Base-by-base conservation (phyloP, 2,329 filamentous ascomycete species). In the Arthrobotrys sinensis region DNA sequence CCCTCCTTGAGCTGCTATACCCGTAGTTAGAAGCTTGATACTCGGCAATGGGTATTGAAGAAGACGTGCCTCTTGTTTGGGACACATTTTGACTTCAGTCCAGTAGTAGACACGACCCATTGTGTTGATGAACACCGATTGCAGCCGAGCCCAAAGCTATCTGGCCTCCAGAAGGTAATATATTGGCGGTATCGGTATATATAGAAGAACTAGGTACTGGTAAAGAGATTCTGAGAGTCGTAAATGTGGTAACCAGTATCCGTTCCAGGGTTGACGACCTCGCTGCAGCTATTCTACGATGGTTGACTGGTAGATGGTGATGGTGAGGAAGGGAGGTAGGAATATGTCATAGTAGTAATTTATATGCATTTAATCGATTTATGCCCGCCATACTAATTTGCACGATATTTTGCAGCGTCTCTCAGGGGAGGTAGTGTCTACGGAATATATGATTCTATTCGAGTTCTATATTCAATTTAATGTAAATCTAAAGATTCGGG, bases 1-100 rank as follows among this genome's bases (percentile, higher is more conserved):
- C 67, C 62, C n/a, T 68, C 48, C 21, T 78, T 78, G 2, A 78
- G 67, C 12, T 72, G 21, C 71, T 76, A 53, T 14, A 43, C 4
- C 2, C 7, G 11, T 19, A n/a, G 55, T 53, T 46, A 63, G 50
- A n/a, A 38, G 21, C 6, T 6, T 14, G 28, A 28, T 11, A 12
- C 12, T 11, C 2, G 2, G n/a, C 11, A 43, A 14, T 14, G 2
- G 11, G 40, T 11, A 45, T 16, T 12, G 14, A 19, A 12, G 10
- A 19, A 32, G 28, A 45, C 34, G 32, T 57, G 67, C 70, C 43
- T 75, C 70, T 45, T 48, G 48, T 24, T 53, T 63, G n/a, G 70
- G 52, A 45, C 63, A 45, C 1, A 60, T 60, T 3, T 60, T 34
- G 6, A 60, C 55, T 19, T 60, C 55, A 19, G 14, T 24, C 64